Percentiles rank a stretch among this genome's conserved stretches.
Evolutionary conservation across 1,284 basidiomycete species (phyloP).

Genomic region (Hortiboletus rubellus): DNA sequence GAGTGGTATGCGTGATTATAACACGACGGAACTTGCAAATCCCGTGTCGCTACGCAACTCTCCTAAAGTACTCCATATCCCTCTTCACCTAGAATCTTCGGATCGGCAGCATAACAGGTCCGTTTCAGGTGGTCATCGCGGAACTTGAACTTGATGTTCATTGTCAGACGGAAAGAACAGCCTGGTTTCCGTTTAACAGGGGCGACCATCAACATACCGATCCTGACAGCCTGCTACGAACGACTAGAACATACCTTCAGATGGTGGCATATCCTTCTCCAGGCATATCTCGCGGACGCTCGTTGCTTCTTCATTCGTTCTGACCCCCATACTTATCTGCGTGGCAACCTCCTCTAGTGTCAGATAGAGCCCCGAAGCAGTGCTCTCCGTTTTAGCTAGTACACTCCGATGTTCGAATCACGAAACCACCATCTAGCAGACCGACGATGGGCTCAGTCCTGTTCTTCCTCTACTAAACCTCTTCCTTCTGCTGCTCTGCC

Average conservation of each 20-base stretch:
- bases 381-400: slow-evolving; percentile 53
- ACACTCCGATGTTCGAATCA: not conserved
- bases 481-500: slow-evolving; percentile 43
- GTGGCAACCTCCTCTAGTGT: slow-evolving; percentile 61
- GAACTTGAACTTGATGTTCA: slow-evolving; percentile 47
- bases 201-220: not conserved
- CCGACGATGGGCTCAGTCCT: slow-evolving; percentile 54
- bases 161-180: slow-evolving; percentile 46
- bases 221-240: too few relatives aligned
- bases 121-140: slow-evolving; percentile 39
- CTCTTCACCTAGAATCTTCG: slow-evolving; percentile 38
- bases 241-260: slow-evolving; percentile 28
- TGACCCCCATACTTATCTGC: slow-evolving; percentile 33
- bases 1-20: not conserved
- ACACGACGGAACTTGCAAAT: not conserved
- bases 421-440: slow-evolving; percentile 31
- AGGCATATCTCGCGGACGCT: slow-evolving; percentile 34
- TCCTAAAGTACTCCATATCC: slow-evolving; percentile 35
- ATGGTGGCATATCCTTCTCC: slow-evolving; percentile 45
- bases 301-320: not conserved
- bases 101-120: slow-evolving; percentile 44
- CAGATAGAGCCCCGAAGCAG: slow-evolving; percentile 31
- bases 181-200: slow-evolving; percentile 28
- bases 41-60: not conserved
- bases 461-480: slow-evolving; percentile 21